Evolutionary conservation across 352 stramenopile species (phyloP), one percentile per base, ranked within the genome.

Genomic region (Globisporangium cystogenes): DNA sequence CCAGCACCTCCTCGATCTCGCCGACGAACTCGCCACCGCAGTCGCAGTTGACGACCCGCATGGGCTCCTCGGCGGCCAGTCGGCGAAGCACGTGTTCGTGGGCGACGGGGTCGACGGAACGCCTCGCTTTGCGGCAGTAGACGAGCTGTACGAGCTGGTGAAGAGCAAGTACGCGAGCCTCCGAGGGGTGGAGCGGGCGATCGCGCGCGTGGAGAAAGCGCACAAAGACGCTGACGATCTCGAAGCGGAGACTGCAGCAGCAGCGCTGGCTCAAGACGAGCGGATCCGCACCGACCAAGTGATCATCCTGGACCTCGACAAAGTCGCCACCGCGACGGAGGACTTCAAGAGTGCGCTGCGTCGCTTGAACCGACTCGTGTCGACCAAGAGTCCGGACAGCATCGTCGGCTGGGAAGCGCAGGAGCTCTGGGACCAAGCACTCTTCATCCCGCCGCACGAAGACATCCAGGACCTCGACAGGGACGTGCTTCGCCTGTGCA

Each of bases 401-500:
- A 64, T 46, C 2, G 55, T 77, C 8, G 74, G 74, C 3, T 84
- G 74, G 74, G 68, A 76, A 7, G 48, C 68, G 1, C 68, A 76
- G 14, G 66, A 74, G 39, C 54, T 84, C 14, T 84, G 74, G 74
- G 70, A 84, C 37, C 70, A 80, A 64, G 74, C 74, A 23, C 68
- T 84, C 12, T 84, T 84, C 60, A 76, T 84, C 23, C 74, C 74
- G 6, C 64, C 68, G 6, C 59, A 67, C 14, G 74, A 84, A 57
- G 68, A 82, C 40, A 52, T 82, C 7, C 65, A 76, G 41, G 74
- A 84, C 29, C 51, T 84, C 23, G 68, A 75, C 31, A 37, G 59
- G 7, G 63, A 78, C 26, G 56, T 84, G 1, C 60, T 68, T 29
- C 49, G 60, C 4, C 53, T 84, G 12, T 68, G 67, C 49, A 33